Base-by-base conservation (phyloP, 1,284 basidiomycete genomes). In the Cryptococcus amylolentus region DNA sequence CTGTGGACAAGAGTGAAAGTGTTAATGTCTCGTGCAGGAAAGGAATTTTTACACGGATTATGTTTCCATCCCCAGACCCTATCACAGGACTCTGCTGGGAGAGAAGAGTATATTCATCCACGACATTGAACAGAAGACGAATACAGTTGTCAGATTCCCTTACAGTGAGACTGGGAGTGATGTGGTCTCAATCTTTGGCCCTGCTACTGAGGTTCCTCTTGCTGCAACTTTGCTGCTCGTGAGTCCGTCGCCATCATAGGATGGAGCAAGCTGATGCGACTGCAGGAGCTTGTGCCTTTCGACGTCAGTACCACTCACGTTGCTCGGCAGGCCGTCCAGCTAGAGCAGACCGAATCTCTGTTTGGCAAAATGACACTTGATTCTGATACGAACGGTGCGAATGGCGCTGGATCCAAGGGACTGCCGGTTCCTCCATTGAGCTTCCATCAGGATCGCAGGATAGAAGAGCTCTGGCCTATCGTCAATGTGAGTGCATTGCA, bases 51-150 rank as follows among this genome's bases (percentile, higher is more conserved):
- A 91, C 77, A 88, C 93, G 58, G 94, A 98, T 78, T 90, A 89
- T 16, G 86, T 98, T 51, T 86, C 87, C 31, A 93, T 98, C 72
- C 92, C 94, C 58, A 84, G 94, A 54, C 85, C 91, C 61, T 96
- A 98, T 79, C 95, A 98, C 71, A 88, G 95, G 58, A 94, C 90
- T 20, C 81, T 98, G 10, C 82, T 98, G 13, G 94, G 94, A 59
- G 94, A 98, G 78, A 97, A 97, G 81, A 87, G 86, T 68, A 94
- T 97, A 67, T 97, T 98, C 76, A 91, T 98, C 60, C 91, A 88
- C 68, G 94, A 98, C 73, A 97, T 98, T 66, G 93, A 98, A 79
- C 84, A 84, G 55, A 98, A 97, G 82, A 98, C 94, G 14, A 96
- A 94, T 73, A 97, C 91, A 49, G 84, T 84, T 43, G 88, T 98